phyloP scores from a whole-genome alignment of 345 rosid genomes.

The Streptanthus diversifolius region DNA sequence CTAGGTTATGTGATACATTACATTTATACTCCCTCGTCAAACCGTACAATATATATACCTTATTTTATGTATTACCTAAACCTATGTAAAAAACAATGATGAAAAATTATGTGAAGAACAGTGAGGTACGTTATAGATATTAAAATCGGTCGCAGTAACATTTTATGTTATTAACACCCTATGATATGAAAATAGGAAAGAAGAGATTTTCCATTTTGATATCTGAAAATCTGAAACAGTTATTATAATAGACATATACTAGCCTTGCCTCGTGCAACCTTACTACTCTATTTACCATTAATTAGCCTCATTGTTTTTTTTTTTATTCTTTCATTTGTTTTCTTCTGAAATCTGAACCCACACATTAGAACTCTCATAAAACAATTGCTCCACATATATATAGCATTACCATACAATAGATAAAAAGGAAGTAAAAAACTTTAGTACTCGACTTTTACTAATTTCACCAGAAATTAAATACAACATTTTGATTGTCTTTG shows the following conservation, averaged over 20 bases:
- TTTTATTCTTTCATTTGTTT: constrained; percentile 12
- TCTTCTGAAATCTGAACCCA: constrained; percentile 15
- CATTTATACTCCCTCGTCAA: constrained; percentile 1
- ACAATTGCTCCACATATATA: not conserved
- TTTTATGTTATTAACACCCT: constrained; percentile 9
- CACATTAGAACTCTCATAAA: not conserved
- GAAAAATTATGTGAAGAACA: not conserved
- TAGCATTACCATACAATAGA: not conserved
- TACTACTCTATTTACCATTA: constrained; percentile 19
- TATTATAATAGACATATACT: constrained; percentile 19
- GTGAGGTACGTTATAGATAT: not conserved
- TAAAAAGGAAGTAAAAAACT: not conserved
- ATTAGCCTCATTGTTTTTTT: constrained; percentile 7
- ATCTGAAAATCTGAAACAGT: constrained; percentile 25
- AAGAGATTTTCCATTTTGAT: constrained; percentile 26
- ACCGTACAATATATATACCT: constrained; percentile 2
- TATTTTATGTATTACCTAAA: not conserved
- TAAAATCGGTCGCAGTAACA: not conserved
- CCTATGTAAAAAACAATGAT: not conserved
- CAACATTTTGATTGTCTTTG: not conserved
- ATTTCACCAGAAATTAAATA: not conserved
- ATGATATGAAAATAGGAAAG: constrained; percentile 33
- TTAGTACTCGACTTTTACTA: not conserved
- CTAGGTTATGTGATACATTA: constrained; percentile 1
- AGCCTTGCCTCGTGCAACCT: constrained; percentile 29